Base-by-base conservation (phyloP, 1,139 yeast species). In the Geotrichum restrictum region DNA sequence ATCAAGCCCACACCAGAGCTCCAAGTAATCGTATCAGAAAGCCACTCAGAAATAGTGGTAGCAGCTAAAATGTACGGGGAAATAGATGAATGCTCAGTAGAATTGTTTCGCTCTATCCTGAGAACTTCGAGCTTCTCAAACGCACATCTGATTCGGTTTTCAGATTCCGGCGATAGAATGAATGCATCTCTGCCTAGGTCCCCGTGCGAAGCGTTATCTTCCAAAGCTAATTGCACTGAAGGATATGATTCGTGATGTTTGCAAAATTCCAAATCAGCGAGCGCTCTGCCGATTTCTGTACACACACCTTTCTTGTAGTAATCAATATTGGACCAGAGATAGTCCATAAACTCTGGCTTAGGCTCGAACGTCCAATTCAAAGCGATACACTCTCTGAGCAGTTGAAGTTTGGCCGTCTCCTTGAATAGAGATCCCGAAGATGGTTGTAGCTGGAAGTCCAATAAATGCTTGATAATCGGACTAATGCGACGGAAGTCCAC, bases 301-400 rank as follows among this genome's bases (percentile, higher is more conserved):
- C 97, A 76, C 2, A 89, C 89, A 13, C 81, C 81, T 56, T 83
- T 86, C 62, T 87, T 85, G n/a, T 85, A 83, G 64, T 86, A 88
- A 2, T 78, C 78, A 54, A 81, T 64, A 16, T 73, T 64, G 8
- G 54, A 57, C 63, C 81, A 72, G 57, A 85, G 72, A 57, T 77
- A 69, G 0, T 75, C 70, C 42, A 84, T 63, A 2, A 81, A 61
- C 3, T 66, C 69, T 16, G 78, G 81, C 6, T 82, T 73, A 22
- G 77, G 69, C 22, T 81, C 80, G 54, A 76, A 77, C 56, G 80
- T 76, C 81, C 80, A 6, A 78, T 64, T 2, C 82, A 73, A 1
- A 16, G 81, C 74, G 43, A 85, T 64, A 49, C 79, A 74, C 27
- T 83, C 74, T 57, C 80, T 76, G 48, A 85, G 65, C 61, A 85